These are phyloP conservation scores for Fusarium solani-melongenae DNA, from an alignment of 2,329 filamentous ascomycete genomes.

Conservation along the genomic window DNA sequence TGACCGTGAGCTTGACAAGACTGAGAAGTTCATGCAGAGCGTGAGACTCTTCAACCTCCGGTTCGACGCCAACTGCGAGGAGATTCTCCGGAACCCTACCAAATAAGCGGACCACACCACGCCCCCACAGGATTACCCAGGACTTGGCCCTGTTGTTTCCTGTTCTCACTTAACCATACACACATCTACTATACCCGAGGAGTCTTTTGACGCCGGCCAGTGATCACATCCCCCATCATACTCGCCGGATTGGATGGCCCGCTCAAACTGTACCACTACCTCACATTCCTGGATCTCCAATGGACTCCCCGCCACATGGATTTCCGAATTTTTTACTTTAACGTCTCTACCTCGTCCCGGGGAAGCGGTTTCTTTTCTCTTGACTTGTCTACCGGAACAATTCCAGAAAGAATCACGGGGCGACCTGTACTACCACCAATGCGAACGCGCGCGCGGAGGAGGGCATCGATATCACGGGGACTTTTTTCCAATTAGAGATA, in stretches of 20 bases:
- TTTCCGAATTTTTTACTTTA: constrained; percentile 34
- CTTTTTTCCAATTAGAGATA: constrained; percentile 52
- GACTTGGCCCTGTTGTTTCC: constrained; percentile 37
- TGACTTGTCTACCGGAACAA: constrained; percentile 36
- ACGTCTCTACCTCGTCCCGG: constrained; percentile 40
- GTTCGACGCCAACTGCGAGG: constrained; percentile 95
- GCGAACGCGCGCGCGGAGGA: constrained; percentile 43
- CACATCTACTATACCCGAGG: constrained; percentile 36
- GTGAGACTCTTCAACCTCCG: constrained; percentile 91
- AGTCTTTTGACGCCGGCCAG: constrained; percentile 34
- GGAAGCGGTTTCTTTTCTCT: constrained; percentile 42
- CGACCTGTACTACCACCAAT: constrained; percentile 50
- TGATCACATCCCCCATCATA: constrained; percentile 28
- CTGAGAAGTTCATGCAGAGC: constrained; percentile 91
- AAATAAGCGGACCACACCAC: constrained; percentile 53
- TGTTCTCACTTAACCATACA: constrained; percentile 21
- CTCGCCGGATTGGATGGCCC: constrained; percentile 41
- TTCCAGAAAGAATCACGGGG: constrained; percentile 42
- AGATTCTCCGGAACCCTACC: constrained; percentile 76
- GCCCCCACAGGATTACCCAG: constrained; percentile 36
- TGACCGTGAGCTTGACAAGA: constrained; percentile 88
- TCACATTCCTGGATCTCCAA: constrained; percentile 41
- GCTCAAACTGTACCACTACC: constrained; percentile 46
- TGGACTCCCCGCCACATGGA: constrained; percentile 38
- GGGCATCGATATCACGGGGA: constrained; percentile 45